Conservation (phyloP, 2,329 filamentous ascomycete genomes). For the Claviceps sp. region DNA sequence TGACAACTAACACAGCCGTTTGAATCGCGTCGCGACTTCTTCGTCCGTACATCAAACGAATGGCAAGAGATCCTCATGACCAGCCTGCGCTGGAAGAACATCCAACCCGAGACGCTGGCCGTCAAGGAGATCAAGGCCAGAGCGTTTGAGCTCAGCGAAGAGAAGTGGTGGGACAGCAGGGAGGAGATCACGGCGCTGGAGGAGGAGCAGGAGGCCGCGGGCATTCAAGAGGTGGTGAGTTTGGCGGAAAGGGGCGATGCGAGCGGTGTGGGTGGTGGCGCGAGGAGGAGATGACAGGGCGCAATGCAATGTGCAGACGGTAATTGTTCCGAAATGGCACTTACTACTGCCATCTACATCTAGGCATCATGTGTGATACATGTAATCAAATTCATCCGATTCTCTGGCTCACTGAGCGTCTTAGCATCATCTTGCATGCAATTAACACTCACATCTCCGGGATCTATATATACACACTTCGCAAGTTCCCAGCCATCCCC, state of each 20-base stretch:
- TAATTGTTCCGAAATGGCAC: too few relatives aligned
- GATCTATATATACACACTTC: too few relatives aligned
- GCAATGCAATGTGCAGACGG: too few relatives aligned
- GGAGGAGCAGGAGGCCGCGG: constrained; percentile 89
- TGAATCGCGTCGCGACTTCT: constrained; percentile 84
- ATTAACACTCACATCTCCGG: too few relatives aligned
- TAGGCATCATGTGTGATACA: too few relatives aligned
- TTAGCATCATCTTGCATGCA: too few relatives aligned
- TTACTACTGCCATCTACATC: too few relatives aligned
- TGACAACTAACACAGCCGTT: constrained; percentile 50
- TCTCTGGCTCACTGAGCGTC: constrained; percentile 14
- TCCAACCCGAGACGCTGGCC: constrained; percentile 52
- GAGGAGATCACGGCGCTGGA: constrained; percentile 87
- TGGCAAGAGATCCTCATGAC: constrained; percentile 86
- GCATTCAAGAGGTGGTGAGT: constrained; percentile 88
- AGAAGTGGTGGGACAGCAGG: constrained; percentile 97
- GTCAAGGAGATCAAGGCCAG: constrained; percentile 88
- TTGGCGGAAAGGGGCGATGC: constrained; percentile 59
- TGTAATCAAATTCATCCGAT: constrained; percentile 5
- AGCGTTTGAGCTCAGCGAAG: constrained; percentile 82
- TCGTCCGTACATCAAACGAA: constrained; percentile 68
- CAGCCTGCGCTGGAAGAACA: constrained; percentile 53
- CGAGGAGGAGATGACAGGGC: constrained; percentile 8
- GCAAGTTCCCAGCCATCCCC: too few relatives aligned
- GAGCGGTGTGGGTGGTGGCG: constrained; percentile 18